Base-by-base conservation (phyloP, 192 early-diverging fungal species). In the Coemansia sp. region DNA sequence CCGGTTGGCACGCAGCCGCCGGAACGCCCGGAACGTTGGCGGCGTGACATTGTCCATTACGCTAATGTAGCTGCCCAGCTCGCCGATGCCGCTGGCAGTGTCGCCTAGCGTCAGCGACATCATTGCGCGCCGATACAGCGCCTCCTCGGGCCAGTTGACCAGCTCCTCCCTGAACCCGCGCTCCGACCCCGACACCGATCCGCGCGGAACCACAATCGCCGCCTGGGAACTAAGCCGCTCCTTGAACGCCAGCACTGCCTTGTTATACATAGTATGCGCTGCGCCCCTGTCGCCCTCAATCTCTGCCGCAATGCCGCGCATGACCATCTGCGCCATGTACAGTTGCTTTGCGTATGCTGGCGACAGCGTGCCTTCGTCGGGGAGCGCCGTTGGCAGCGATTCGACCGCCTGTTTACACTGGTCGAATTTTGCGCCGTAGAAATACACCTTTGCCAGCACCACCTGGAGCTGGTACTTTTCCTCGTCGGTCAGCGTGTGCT, bases 71-170 rank as follows among this genome's bases (percentile, higher is more conserved):
- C 56, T 25, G 51, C 64, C 50, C 62, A 82, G 39, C 29, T 46
- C 43, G 19, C 27, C 40, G 35, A 60, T 2, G 19, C 60, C 53
- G 19, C 23, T 20, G n/a, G 39, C 25, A 3, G 20, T 50, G 32
- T 52, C 60, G 53, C 40, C 58, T 20, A 62, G 60, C 36, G 60
- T 50, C 57, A 74, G 35, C 25, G 61, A 42, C 34, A 85, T 48
- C 53, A 87, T 64, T 5, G 77, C 60, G 3, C 76, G 78, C 21
- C 84, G 82, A 63, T 88, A 90, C 54, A 90, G 59, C 14, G 83
- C 83, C 50, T 85, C 79, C 48, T 90, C 87, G 8, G 78, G 57
- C 85, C 88, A 88, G 42, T 83, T 72, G 9, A 73, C 46, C 23
- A 85, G 65, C 50, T 88, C 83, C 40, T 79, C 75, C 8, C 69